Evolutionary conservation across 2,329 filamentous ascomycete genomes (phyloP).

Genomic region (Alternaria brassicae): DNA sequence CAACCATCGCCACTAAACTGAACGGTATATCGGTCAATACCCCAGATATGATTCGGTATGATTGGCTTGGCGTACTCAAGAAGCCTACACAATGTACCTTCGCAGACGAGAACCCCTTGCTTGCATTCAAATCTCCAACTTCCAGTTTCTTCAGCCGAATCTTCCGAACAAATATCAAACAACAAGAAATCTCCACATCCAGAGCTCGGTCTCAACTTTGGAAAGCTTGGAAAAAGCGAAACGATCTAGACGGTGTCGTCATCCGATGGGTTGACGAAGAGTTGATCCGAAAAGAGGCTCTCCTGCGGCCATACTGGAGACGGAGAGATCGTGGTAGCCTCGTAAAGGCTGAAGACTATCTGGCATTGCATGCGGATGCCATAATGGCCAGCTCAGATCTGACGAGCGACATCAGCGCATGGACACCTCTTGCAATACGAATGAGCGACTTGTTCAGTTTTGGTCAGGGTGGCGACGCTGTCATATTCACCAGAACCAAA

Average conservation of each 20-base stretch:
- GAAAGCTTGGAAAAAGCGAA: conserved; percentile 52
- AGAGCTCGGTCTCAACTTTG: conserved; percentile 50
- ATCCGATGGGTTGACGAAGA: conserved; percentile 52
- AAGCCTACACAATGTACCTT: conserved; percentile 50
- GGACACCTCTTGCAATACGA: conserved; percentile 61
- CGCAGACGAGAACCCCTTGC: conserved; percentile 60
- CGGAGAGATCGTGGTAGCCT: conserved; percentile 49
- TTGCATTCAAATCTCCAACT: conserved; percentile 54
- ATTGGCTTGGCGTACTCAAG: conserved; percentile 51
- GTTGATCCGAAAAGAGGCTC: conserved; percentile 44
- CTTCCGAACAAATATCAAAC: conserved; percentile 51
- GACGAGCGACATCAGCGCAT: conserved; percentile 60
- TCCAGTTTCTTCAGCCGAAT: conserved; percentile 44
- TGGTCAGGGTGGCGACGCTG: conserved; percentile 61
- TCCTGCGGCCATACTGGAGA: conserved; percentile 50
- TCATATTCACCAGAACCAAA: conserved; percentile 59
- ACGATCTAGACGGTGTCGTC: conserved; percentile 49
- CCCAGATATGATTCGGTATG: conserved; percentile 62
- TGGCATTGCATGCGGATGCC: conserved; percentile 55
- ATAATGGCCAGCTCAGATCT: conserved; percentile 61
- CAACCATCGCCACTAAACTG: conserved; percentile 51
- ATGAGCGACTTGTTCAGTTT: conserved; percentile 61
- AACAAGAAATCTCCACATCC: conserved; percentile 49
- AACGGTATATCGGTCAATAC: conserved; percentile 61
- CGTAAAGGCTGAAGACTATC: conserved; percentile 48